Percentiles rank a stretch among this genome's conserved stretches.
Conservation (phyloP, 768 basidiomycete species). For the Clitopilus hobsonii region DNA sequence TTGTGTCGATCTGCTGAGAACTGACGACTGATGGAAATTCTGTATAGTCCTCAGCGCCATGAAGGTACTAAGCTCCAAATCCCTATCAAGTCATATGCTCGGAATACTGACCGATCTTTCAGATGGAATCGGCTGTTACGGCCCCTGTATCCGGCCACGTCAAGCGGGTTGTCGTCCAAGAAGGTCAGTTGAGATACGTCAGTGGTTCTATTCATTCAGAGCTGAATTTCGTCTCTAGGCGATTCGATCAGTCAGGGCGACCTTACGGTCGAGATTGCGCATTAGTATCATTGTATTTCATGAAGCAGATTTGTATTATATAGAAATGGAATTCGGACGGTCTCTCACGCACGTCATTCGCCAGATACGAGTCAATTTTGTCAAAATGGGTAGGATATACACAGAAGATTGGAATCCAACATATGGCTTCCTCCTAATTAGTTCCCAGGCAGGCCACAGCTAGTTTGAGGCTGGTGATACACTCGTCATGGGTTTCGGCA, state of each 20-base stretch:
- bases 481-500: conserved; percentile 45
- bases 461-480: conserved; percentile 15
- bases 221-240: conserved; percentile 35
- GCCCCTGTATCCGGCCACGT: conserved; percentile 96
- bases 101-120: conserved; percentile 15
- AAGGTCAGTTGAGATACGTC: conserved; percentile 46
- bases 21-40: conserved; percentile 10
- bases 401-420: too few relatives aligned
- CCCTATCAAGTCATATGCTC: not conserved
- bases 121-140: conserved; percentile 98
- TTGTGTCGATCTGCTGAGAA: conserved; percentile 6
- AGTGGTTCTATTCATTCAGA: not conserved
- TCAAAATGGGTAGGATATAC: too few relatives aligned
- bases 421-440: too few relatives aligned
- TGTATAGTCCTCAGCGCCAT: conserved; percentile 85
- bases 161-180: conserved; percentile 87
- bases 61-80: conserved; percentile 60
- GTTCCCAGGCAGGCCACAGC: not conserved
- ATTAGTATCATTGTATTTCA: conserved; percentile 16
- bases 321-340: not conserved
- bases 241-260: conserved; percentile 97
- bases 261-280: conserved; percentile 80
- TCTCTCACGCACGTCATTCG: too few relatives aligned
- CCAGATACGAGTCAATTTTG: too few relatives aligned
- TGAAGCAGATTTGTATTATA: not conserved